phyloP scores from a whole-genome alignment of 1,284 basidiomycete species.

The Exobasidium rhododendri region DNA sequence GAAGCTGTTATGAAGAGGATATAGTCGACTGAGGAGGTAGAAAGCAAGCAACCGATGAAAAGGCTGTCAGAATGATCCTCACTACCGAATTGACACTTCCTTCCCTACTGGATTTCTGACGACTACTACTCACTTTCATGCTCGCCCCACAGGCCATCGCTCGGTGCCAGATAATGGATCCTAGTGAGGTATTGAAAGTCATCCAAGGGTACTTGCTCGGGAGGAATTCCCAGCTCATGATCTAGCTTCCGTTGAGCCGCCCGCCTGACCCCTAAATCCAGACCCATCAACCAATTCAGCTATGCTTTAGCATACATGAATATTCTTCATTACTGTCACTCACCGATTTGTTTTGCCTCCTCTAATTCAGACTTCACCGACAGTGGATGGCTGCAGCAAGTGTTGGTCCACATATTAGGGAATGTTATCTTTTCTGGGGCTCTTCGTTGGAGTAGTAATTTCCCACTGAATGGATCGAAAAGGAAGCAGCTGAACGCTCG shows the following conservation, averaged over 20 bases:
- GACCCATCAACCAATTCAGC: no score
- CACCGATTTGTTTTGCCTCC: slow-evolving; percentile 63
- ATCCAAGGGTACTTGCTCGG: slow-evolving; percentile 68
- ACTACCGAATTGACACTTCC: not conserved
- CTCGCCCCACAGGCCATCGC: slow-evolving; percentile 90
- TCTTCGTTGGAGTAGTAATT: slow-evolving; percentile 89
- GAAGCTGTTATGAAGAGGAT: slow-evolving; percentile 91
- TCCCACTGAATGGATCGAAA: slow-evolving; percentile 89
- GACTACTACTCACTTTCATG: slow-evolving; percentile 78
- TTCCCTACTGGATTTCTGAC: not conserved
- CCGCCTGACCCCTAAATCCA: slow-evolving; percentile 63
- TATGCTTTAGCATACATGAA: no score
- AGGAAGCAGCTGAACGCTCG: slow-evolving; percentile 97
- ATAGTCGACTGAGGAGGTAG: slow-evolving; percentile 77
- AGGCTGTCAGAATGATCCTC: not conserved
- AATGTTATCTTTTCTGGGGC: slow-evolving; percentile 99
- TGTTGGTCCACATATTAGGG: slow-evolving; percentile 99
- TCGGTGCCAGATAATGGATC: slow-evolving; percentile 96
- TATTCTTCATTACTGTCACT: no score
- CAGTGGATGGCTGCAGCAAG: slow-evolving; percentile 96
- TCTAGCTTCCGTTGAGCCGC: slow-evolving; percentile 93
- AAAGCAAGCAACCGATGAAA: slow-evolving; percentile 51
- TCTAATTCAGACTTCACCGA: slow-evolving; percentile 70
- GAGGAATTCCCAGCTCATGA: slow-evolving; percentile 92
- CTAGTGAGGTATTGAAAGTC: slow-evolving; percentile 90